Percentiles rank a stretch among this genome's conserved stretches.
Evolutionary conservation across 495 filamentous ascomycete species (phyloP).

Genomic region (Aspergillus hancockii): DNA sequence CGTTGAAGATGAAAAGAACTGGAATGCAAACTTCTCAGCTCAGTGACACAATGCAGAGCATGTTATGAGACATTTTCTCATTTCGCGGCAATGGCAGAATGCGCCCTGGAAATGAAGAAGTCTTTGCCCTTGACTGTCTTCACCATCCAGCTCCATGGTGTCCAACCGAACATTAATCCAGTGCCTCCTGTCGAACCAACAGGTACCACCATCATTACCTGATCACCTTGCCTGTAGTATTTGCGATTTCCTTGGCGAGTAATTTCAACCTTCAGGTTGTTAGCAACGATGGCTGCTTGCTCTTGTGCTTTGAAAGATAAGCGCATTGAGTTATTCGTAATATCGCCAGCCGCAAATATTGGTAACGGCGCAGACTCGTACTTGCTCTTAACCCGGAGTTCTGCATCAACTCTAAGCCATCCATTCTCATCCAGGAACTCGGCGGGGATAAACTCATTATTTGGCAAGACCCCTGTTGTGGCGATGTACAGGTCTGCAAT

Average conservation of each 20-base stretch:
- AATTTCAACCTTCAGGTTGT: constrained; percentile 39
- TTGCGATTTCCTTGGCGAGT: constrained; percentile 21
- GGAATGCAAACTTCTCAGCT: no score
- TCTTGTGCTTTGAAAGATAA: constrained; percentile 31
- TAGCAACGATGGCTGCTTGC: constrained; percentile 29
- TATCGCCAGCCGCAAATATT: constrained; percentile 44
- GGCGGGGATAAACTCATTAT: constrained; percentile 58
- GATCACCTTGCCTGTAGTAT: constrained; percentile 25
- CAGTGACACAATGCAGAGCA: no score
- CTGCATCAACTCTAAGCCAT: constrained; percentile 57
- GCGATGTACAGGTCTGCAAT: constrained; percentile 63
- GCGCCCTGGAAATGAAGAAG: constrained; percentile 37
- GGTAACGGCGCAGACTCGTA: neutral
- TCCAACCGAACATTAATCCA: constrained; percentile 49
- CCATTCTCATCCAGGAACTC: constrained; percentile 49
- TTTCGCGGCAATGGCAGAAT: no score
- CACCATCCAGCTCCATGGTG: constrained; percentile 45
- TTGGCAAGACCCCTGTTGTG: constrained; percentile 60
- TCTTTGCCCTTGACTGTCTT: constrained; percentile 48
- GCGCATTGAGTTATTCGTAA: constrained; percentile 35
- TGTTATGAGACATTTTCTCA: no score
- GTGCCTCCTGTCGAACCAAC: constrained; percentile 49
- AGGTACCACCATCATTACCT: constrained; percentile 39
- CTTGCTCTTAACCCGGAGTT: constrained; percentile 48
- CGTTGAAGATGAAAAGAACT: no score